Percentiles rank a stretch among this genome's conserved stretches.
These are phyloP conservation scores for Trypanosoma brucei DNA, from an alignment of 208 protist genomes.

Conservation along the genomic window DNA sequence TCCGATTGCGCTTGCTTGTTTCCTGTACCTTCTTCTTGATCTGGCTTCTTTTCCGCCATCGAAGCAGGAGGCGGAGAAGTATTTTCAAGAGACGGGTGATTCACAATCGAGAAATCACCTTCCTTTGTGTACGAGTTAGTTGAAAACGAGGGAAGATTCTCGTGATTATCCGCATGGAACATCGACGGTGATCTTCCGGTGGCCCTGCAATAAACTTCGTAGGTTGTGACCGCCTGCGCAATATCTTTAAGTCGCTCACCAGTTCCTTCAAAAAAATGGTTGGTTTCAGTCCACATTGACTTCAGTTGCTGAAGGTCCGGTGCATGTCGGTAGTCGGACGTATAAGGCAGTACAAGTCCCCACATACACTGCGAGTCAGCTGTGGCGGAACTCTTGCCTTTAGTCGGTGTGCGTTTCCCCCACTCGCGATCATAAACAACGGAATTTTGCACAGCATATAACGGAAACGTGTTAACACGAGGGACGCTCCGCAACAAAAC, in stretches of 20 bases:
- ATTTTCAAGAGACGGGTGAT: background rate
- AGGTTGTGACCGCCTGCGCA: background rate
- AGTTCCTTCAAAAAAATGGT: conserved; percentile 16
- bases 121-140: background rate
- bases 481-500: conserved; percentile 7
- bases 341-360: conserved; percentile 15
- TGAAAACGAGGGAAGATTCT: background rate
- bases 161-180: background rate
- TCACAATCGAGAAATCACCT: background rate
- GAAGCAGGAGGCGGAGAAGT: background rate
- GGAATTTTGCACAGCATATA: conserved; percentile 22
- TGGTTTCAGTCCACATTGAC: conserved; percentile 15
- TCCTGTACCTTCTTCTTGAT: background rate
- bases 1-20: background rate
- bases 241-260: background rate
- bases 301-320: background rate
- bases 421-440: conserved; percentile 12
- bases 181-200: background rate
- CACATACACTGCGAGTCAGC: background rate
- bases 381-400: background rate
- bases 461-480: conserved; percentile 1
- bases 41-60: background rate
- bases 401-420: background rate
- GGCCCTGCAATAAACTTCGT: conserved; percentile 4
- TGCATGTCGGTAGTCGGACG: background rate